Evolutionary conservation across 371 early-diverging fungal species (phyloP).

Genomic region (Saksenaea oblongispora): DNA sequence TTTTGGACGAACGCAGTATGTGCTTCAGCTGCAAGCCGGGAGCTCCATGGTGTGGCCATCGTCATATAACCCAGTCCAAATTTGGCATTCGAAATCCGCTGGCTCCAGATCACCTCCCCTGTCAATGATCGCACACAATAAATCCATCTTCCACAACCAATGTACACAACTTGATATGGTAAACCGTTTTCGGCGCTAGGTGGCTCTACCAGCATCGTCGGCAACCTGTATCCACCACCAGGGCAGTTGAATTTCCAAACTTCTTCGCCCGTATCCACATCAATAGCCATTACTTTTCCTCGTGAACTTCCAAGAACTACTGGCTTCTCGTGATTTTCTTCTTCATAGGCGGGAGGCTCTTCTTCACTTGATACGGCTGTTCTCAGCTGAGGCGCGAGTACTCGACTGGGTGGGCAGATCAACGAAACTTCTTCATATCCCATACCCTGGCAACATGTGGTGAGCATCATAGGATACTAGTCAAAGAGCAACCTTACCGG

Average conservation of each 20-base stretch:
- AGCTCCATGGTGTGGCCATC: constrained; percentile 40
- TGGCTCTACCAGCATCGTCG: constrained; percentile 27
- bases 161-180: constrained; percentile 14
- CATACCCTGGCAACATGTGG: constrained; percentile 15
- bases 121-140: constrained; percentile 26
- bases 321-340: constrained; percentile 8
- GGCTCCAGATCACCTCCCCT: constrained; percentile 28
- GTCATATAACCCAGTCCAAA: constrained; percentile 30
- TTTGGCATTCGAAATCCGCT: constrained; percentile 18
- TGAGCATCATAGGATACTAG: neutral
- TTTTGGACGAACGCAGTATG: constrained; percentile 21
- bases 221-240: constrained; percentile 27
- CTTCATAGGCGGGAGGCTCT: constrained; percentile 12
- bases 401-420: constrained; percentile 18
- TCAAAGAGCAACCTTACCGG: constrained; percentile 20
- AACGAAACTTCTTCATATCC: constrained; percentile 26
- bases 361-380: neutral
- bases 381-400: constrained; percentile 7
- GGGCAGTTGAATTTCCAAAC: constrained; percentile 39
- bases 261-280: constrained; percentile 22
- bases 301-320: constrained; percentile 25
- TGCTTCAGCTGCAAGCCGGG: constrained; percentile 31
- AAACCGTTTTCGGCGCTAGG: constrained; percentile 6
- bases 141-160: constrained; percentile 30
- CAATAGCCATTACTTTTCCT: constrained; percentile 34